phyloP scores from a whole-genome alignment of 176 grass and related monocot genomes.

The Carex cristatella region DNA sequence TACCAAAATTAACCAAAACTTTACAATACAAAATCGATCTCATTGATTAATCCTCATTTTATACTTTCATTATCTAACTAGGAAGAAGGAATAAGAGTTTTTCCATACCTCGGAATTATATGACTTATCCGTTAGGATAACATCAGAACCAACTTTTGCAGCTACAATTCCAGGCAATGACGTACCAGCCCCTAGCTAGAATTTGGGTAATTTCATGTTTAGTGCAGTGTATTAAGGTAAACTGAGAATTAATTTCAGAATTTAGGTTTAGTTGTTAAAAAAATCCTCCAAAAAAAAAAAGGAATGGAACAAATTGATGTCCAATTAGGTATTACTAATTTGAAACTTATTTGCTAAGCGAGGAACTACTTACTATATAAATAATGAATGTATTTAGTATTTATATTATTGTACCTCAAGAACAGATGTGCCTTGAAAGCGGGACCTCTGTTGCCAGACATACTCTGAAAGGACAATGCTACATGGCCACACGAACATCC shows the following conservation, averaged over 20 bases:
- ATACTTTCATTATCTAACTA: too few relatives aligned
- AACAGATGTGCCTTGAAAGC: slow-evolving; percentile 41
- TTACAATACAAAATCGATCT: too few relatives aligned
- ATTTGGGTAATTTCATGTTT: neutral
- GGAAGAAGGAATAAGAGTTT: neutral
- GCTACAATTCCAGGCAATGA: slow-evolving; percentile 77
- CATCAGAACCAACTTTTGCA: slow-evolving; percentile 61
- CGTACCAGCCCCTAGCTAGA: slow-evolving; percentile 65
- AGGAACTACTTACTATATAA: neutral
- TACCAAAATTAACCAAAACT: neutral
- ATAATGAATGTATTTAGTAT: neutral
- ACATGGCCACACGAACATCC: slow-evolving; percentile 91
- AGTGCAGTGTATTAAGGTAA: neutral
- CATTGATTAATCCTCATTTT: too few relatives aligned
- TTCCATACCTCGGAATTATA: slow-evolving; percentile 43
- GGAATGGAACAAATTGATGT: neutral
- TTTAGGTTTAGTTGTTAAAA: neutral
- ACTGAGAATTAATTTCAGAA: neutral
- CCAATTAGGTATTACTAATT: neutral
- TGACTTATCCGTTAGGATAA: slow-evolving; percentile 63
- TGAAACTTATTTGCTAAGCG: neutral
- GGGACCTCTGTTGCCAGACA: slow-evolving; percentile 63
- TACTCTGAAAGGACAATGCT: slow-evolving; percentile 74
- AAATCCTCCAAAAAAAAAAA: neutral
- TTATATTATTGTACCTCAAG: slow-evolving; percentile 36